A percentile compares a stretch with the other conserved stretches of the same genome.
These are phyloP conservation scores for Coemansia sp. DNA, from an alignment of 192 early-diverging fungal genomes.

Conservation along the genomic window DNA sequence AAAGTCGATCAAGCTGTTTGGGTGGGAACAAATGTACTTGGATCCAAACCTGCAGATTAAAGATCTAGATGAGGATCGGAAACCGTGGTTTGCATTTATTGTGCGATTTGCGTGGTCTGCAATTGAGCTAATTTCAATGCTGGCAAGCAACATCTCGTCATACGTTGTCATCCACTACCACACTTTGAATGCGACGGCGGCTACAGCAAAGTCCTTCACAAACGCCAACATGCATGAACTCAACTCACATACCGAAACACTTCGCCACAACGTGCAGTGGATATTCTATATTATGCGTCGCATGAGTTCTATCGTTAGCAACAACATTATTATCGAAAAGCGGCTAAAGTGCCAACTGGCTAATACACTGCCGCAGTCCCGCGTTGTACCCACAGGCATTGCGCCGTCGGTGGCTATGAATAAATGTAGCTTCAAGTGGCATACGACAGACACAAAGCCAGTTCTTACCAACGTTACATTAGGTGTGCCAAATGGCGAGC, in stretches of 20 bases:
- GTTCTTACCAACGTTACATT: constrained; percentile 47
- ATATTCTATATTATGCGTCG: constrained; percentile 4
- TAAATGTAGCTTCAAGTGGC: constrained; percentile 34
- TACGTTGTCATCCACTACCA: constrained; percentile 25
- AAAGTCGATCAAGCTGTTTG: constrained; percentile 45
- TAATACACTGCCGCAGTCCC: constrained; percentile 12
- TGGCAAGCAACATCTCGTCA: constrained; percentile 16
- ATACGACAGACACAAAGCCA: background rate
- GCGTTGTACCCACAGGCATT: background rate
- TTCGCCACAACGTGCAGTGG: constrained; percentile 4
- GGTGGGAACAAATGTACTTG: constrained; percentile 46
- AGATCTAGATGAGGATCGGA: background rate
- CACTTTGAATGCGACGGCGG: background rate
- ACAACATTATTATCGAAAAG: constrained; percentile 19
- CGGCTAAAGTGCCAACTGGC: constrained; percentile 8
- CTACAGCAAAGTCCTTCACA: background rate
- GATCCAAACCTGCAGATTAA: constrained; percentile 19
- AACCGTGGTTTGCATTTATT: constrained; percentile 37
- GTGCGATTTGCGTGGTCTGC: constrained; percentile 19
- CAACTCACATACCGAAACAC: constrained; percentile 8
- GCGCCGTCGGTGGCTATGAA: constrained; percentile 11
- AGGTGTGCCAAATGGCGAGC: constrained; percentile 52
- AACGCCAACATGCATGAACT: constrained; percentile 39
- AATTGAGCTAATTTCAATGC: constrained; percentile 4
- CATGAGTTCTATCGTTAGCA: constrained; percentile 3